Evolutionary conservation across 192 early-diverging fungal species (phyloP).

Genomic region (Thoreauomyces humboldtii): DNA sequence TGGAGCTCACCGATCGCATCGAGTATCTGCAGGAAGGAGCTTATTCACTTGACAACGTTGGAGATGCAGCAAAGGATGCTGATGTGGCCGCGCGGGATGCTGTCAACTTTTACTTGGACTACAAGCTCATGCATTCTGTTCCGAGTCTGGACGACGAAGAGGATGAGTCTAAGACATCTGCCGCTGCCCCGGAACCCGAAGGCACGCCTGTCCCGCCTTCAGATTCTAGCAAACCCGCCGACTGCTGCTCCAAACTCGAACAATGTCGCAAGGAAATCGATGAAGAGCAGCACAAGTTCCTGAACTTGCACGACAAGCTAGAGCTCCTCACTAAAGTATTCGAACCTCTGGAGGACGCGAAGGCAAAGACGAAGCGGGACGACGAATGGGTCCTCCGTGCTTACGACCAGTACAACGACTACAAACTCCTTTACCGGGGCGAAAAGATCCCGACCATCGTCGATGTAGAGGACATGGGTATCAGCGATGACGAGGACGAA

Average conservation of each 20-base stretch:
- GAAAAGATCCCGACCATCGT: conserved; percentile 15
- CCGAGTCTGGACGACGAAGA: neutral
- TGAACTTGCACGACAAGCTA: conserved; percentile 12
- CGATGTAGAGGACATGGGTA: conserved; percentile 1
- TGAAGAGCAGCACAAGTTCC: conserved; percentile 5
- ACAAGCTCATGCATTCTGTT: no score
- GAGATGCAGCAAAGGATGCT: neutral
- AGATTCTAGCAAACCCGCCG: neutral
- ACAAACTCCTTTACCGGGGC: conserved; percentile 11
- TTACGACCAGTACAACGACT: conserved; percentile 8
- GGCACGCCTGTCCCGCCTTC: neutral
- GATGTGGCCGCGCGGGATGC: conserved; percentile 49
- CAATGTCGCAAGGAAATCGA: neutral
- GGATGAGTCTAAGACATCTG: neutral
- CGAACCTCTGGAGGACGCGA: neutral
- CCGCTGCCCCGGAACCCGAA: neutral
- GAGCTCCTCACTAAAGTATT: neutral
- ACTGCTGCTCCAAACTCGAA: conserved; percentile 7
- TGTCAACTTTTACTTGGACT: conserved; percentile 61
- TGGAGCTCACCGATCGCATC: neutral
- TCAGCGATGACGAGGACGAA: neutral
- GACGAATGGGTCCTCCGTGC: conserved; percentile 17
- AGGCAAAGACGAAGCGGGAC: neutral
- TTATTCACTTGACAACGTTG: neutral
- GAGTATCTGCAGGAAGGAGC: conserved; percentile 16